Evolutionary conservation across 2,329 filamentous ascomycete genomes (phyloP).

Genomic region (Mycosphaerella sp.): DNA sequence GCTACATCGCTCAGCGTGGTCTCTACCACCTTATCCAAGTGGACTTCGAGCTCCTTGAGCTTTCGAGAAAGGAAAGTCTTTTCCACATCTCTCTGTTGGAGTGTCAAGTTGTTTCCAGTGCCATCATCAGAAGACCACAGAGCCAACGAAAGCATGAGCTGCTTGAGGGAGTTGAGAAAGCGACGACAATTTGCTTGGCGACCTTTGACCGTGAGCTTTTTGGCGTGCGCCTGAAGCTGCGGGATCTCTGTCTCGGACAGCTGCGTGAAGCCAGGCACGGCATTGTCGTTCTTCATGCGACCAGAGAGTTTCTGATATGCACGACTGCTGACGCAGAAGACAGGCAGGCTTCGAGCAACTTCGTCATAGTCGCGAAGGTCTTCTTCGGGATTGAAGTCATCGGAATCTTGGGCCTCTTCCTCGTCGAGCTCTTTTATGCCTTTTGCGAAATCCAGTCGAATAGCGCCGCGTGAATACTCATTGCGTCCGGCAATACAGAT

Average conservation of each 20-base stretch:
- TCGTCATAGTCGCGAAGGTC: constrained; percentile 53
- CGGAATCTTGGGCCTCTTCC: constrained; percentile 48
- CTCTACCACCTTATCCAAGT: constrained; percentile 39
- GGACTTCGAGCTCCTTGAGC: constrained; percentile 38
- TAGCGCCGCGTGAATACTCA: constrained; percentile 48
- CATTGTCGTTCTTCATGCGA: constrained; percentile 47
- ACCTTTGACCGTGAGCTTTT: constrained; percentile 49
- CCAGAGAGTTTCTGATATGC: constrained; percentile 58
- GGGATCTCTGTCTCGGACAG: constrained; percentile 53
- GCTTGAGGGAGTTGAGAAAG: constrained; percentile 49
- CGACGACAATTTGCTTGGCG: constrained; percentile 40
- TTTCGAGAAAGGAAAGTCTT: constrained; percentile 35
- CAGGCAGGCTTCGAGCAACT: constrained; percentile 50
- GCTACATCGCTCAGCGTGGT: constrained; percentile 38
- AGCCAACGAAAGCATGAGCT: constrained; percentile 48
- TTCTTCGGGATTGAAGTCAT: constrained; percentile 49
- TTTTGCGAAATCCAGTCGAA: constrained; percentile 53
- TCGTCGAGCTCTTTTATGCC: constrained; percentile 57
- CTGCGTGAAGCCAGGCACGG: constrained; percentile 48
- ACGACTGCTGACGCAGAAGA: constrained; percentile 59
- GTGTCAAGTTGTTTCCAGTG: constrained; percentile 37
- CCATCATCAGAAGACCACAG: constrained; percentile 46
- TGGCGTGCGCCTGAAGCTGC: constrained; percentile 53
- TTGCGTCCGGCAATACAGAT: constrained; percentile 53
- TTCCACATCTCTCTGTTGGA: constrained; percentile 37